These are phyloP conservation scores for Cutaneotrichosporon dermatis DNA, from an alignment of 1,284 basidiomycete species.

Conservation along the genomic window DNA sequence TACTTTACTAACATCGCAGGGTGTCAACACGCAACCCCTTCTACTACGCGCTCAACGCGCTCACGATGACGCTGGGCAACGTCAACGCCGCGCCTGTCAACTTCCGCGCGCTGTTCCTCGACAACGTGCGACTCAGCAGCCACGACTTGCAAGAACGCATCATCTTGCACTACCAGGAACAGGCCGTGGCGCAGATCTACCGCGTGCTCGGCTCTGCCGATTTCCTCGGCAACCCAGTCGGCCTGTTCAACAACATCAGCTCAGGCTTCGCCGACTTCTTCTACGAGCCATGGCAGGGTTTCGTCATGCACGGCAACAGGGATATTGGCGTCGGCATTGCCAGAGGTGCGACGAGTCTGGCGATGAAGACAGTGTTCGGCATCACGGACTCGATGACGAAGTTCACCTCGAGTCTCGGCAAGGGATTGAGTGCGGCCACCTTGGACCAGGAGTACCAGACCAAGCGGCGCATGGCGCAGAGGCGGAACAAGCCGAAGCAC, in stretches of 20 bases:
- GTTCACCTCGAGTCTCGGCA: constrained; percentile 93
- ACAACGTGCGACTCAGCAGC: constrained; percentile 84
- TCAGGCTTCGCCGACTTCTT: constrained; percentile 99
- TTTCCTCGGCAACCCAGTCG: constrained; percentile 77
- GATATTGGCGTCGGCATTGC: constrained; percentile 97
- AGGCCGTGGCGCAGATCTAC: constrained; percentile 89
- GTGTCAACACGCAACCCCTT: constrained; percentile 75
- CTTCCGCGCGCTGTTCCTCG: constrained; percentile 89
- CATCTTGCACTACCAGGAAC: constrained; percentile 89
- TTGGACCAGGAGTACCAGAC: constrained; percentile 95
- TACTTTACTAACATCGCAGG: constrained; percentile 44
- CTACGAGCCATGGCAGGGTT: constrained; percentile 97
- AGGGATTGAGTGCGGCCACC: constrained; percentile 94
- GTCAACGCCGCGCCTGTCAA: constrained; percentile 95
- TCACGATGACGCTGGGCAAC: constrained; percentile 96
- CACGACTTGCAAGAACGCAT: constrained; percentile 82
- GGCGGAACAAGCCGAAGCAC: constrained; percentile 91
- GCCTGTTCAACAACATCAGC: constrained; percentile 96
- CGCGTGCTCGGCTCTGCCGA: constrained; percentile 95
- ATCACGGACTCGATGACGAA: constrained; percentile 94
- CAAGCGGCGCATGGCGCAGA: constrained; percentile 77
- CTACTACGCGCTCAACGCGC: constrained; percentile 86
- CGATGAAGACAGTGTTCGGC: constrained; percentile 98
- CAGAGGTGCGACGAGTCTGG: constrained; percentile 94
- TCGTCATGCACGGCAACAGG: constrained; percentile 93